phyloP scores from a whole-genome alignment of 306 rosid genomes.

The Vicia faba region DNA sequence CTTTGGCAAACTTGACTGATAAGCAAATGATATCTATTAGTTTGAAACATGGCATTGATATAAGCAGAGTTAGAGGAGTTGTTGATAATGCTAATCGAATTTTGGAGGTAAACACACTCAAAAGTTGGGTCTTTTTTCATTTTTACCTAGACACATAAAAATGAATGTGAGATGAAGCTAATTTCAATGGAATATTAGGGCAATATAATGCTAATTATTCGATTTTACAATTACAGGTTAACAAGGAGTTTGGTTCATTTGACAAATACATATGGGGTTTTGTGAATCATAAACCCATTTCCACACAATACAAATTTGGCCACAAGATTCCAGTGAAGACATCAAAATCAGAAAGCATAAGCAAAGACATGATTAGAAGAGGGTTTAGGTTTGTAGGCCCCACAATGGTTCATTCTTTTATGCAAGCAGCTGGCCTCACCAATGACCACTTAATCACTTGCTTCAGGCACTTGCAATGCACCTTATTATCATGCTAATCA shows the following conservation, averaged over 20 bases:
- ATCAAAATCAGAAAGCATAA: conserved; percentile 90
- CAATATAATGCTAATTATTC: neutral
- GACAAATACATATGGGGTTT: conserved; percentile 87
- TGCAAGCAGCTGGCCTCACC: conserved; percentile 95
- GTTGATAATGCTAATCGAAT: conserved; percentile 90
- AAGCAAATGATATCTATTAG: conserved; percentile 79
- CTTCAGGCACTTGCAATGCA: conserved; percentile 81
- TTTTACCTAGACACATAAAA: no score
- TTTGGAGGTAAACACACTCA: conserved; percentile 59
- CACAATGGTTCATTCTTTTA: conserved; percentile 83
- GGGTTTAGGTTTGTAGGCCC: conserved; percentile 94
- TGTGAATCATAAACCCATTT: conserved; percentile 79
- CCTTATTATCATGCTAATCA: conserved; percentile 41
- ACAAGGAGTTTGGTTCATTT: conserved; percentile 74
- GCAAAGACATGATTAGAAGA: conserved; percentile 91
- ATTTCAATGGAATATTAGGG: neutral
- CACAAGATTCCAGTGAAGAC: conserved; percentile 91
- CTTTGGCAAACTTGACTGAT: conserved; percentile 68
- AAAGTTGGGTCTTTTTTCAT: conserved; percentile 4
- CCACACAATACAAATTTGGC: conserved; percentile 82
- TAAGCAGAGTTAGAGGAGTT: conserved; percentile 87
- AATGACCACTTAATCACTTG: conserved; percentile 87
- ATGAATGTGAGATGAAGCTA: neutral
- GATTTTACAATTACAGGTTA: conserved; percentile 50
- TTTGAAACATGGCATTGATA: conserved; percentile 72